These are phyloP conservation scores for Malus asiatica DNA, from an alignment of 306 rosid genomes.

Conservation along the genomic window DNA sequence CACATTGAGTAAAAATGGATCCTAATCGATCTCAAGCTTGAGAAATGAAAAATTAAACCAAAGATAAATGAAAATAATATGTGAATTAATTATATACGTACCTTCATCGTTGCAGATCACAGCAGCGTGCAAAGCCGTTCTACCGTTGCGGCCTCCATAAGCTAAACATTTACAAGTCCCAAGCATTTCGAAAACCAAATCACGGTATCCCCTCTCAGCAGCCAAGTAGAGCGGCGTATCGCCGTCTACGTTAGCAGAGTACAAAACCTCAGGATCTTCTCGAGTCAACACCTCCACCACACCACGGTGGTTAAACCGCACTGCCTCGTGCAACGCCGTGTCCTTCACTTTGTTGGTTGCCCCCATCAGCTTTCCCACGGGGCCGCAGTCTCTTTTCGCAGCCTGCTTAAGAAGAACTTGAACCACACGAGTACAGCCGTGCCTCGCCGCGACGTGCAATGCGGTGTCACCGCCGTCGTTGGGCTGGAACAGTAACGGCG, in stretches of 20 bases:
- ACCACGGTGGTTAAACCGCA: neutral
- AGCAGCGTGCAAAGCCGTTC: constrained; percentile 1
- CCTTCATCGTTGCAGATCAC: neutral
- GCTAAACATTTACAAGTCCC: neutral
- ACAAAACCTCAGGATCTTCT: neutral
- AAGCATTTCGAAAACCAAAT: neutral
- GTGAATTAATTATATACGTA: neutral
- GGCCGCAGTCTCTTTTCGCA: neutral
- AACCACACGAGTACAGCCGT: neutral
- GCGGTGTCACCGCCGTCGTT: constrained; percentile 1
- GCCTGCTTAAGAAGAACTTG: neutral
- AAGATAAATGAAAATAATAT: neutral
- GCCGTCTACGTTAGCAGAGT: neutral
- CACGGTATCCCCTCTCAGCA: neutral
- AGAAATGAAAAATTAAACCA: neutral
- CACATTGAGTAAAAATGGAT: neutral
- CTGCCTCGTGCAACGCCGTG: constrained; percentile 11
- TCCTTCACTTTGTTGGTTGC: neutral
- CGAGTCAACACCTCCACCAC: neutral
- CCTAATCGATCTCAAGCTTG: too few relatives aligned
- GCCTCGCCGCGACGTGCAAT: constrained; percentile 9
- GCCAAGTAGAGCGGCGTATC: constrained; percentile 13
- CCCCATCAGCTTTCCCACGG: neutral
- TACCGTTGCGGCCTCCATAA: neutral
- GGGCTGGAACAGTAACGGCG: neutral